Conservation (phyloP, 2,329 filamentous ascomycete genomes). For the Nigrograna mackinnonii region DNA sequence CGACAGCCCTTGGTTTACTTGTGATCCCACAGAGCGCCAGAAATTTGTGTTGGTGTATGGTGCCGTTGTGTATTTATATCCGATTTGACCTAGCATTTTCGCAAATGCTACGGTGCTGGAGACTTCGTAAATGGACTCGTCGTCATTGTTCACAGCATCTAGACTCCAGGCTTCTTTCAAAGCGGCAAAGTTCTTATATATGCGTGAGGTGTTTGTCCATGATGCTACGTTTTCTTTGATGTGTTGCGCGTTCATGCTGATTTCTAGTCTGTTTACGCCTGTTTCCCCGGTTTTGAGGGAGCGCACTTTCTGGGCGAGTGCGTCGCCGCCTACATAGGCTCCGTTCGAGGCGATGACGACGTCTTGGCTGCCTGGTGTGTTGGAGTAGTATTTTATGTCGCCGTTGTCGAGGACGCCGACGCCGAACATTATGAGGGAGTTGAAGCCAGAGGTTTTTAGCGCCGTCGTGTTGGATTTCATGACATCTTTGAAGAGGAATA, state of each 20-base stretch:
- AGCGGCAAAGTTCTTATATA: slow-evolving; percentile 48
- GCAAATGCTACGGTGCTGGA: slow-evolving; percentile 48
- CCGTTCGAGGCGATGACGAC: slow-evolving; percentile 43
- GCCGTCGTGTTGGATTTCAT: slow-evolving; percentile 49
- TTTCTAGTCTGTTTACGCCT: slow-evolving; percentile 44
- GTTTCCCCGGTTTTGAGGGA: slow-evolving; percentile 45
- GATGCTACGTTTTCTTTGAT: slow-evolving; percentile 28
- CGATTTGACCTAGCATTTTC: slow-evolving; percentile 45
- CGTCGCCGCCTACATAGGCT: slow-evolving; percentile 53
- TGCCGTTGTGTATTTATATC: slow-evolving; percentile 49
- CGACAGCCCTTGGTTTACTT: slow-evolving; percentile 25
- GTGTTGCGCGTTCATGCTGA: slow-evolving; percentile 50
- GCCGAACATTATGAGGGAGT: slow-evolving; percentile 49
- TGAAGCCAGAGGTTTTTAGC: slow-evolving; percentile 48
- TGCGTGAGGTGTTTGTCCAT: slow-evolving; percentile 39
- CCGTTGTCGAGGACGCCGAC: slow-evolving; percentile 48
- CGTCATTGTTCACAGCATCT: slow-evolving; percentile 53
- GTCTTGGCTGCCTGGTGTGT: slow-evolving; percentile 23
- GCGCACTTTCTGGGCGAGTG: slow-evolving; percentile 52
- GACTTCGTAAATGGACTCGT: slow-evolving; percentile 50
- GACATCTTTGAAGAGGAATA: slow-evolving; percentile 43
- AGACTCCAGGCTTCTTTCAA: slow-evolving; percentile 47
- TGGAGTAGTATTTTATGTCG: slow-evolving; percentile 52
- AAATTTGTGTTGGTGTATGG: slow-evolving; percentile 48
- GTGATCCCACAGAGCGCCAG: slow-evolving; percentile 38